Evolutionary conservation across 1,284 basidiomycete species (phyloP).

Genomic region (Microbotryomycetes sp.): DNA sequence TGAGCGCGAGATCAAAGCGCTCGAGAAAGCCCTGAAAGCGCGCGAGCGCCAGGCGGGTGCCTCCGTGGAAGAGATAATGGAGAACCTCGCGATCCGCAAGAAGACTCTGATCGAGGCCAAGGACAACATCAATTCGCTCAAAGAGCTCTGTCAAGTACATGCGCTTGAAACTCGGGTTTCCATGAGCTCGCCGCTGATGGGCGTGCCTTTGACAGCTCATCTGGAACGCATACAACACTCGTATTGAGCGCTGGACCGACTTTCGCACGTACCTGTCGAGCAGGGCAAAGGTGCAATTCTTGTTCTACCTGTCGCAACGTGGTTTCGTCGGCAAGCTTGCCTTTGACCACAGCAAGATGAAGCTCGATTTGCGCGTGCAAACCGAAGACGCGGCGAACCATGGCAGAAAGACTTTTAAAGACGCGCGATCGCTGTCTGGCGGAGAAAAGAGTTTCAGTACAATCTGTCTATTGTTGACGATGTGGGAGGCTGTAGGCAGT

Average conservation of each 20-base stretch:
- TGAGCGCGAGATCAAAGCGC: constrained; percentile 55
- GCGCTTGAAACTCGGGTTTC: too few species aligned
- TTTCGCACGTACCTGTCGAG: constrained; percentile 79
- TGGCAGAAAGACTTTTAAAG: constrained; percentile 59
- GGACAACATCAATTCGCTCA: constrained; percentile 47
- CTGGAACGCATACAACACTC: constrained; percentile 55
- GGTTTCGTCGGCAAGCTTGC: constrained; percentile 51
- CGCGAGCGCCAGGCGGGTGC: constrained; percentile 67
- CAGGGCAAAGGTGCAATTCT: constrained; percentile 75
- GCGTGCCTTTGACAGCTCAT: constrained; percentile 54
- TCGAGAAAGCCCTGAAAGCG: constrained; percentile 59
- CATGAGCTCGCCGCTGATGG: too few species aligned
- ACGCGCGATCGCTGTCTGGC: constrained; percentile 64
- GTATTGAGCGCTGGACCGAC: constrained; percentile 70
- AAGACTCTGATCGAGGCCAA: constrained; percentile 49
- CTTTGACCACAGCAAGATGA: constrained; percentile 69
- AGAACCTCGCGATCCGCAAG: constrained; percentile 47
- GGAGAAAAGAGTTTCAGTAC: constrained; percentile 98
- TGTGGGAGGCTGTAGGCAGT: constrained; percentile 93
- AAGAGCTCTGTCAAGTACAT: constrained; percentile 50
- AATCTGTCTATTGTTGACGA: constrained; percentile 79
- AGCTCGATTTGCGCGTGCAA: constrained; percentile 47
- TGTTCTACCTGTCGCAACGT: constrained; percentile 70
- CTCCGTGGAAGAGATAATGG: constrained; percentile 65
- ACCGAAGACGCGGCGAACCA: constrained; percentile 25